These are phyloP conservation scores for Nakazawaea peltata DNA, from an alignment of 805 yeast genomes.

Conservation along the genomic window DNA sequence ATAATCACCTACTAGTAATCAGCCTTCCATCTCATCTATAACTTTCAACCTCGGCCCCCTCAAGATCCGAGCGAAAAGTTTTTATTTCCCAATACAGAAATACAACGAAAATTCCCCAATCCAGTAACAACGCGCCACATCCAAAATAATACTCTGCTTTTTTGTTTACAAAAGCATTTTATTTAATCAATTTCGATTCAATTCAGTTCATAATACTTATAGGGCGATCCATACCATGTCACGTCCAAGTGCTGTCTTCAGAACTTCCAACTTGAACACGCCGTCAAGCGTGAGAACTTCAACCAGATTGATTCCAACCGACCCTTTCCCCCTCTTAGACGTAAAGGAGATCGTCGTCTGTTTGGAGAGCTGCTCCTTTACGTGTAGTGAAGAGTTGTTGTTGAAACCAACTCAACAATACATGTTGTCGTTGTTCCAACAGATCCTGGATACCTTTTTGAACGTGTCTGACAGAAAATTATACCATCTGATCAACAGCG, in stretches of 20 bases:
- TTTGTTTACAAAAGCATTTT: no score
- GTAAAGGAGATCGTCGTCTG: slow-evolving; percentile 19
- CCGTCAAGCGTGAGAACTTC: slow-evolving; percentile 16
- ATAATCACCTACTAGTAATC: no score
- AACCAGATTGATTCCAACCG: slow-evolving; percentile 9
- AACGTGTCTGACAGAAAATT: slow-evolving; percentile 22
- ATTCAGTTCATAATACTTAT: no score
- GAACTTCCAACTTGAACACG: slow-evolving; percentile 13
- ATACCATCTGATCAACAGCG: slow-evolving; percentile 17
- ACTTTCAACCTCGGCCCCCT: no score
- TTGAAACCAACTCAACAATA: slow-evolving; percentile 22
- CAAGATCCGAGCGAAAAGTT: no score
- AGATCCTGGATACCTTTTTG: slow-evolving; percentile 25
- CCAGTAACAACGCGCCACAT: no score
- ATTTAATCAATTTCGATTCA: no score
- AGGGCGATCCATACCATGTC: no score
- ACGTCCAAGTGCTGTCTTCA: slow-evolving; percentile 26
- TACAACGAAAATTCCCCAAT: no score
- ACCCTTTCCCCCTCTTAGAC: slow-evolving; percentile 23
- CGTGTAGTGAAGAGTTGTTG: slow-evolving; percentile 19
- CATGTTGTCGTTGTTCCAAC: slow-evolving; percentile 24
- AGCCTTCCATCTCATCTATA: no score
- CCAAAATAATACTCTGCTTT: no score
- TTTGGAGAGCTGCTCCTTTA: slow-evolving; percentile 9
- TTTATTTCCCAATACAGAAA: no score